Base-by-base conservation (phyloP, 2,329 filamentous ascomycete species). In the Epichloe scottii region DNA sequence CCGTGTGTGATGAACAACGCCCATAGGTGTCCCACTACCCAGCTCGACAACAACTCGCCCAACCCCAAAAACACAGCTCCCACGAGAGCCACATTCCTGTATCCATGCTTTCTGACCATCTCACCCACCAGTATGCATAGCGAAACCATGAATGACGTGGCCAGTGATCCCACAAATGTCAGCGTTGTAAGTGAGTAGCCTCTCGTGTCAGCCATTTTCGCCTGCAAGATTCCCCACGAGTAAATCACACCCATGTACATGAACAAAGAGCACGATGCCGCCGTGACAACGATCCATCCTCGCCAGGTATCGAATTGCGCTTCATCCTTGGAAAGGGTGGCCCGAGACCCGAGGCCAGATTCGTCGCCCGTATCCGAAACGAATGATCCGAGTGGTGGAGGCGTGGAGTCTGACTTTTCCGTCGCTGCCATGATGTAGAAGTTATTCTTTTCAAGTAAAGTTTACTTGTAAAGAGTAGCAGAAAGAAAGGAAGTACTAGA, bases 201-300 rank as follows among this genome's bases (percentile, higher is more conserved):
- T 1, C 54, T 56, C 11, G 58, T 55, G n/a, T 51, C 53, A 5
- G 60, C 57, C 8, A 62, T 53, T 21, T 55, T 48, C 14, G 58
- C 57, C 30, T 63, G 61, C 51, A 61, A 41, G 21, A 63, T 58
- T 15, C 59, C 60, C 60, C 59, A 62, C 0, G 58, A 61, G 51
- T 63, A 62, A 46, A 63, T 56, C 39, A 61, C 58, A 12, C 61
- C 61, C 49, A 62, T 57, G 51, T 61, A 62, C n/a, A 59, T 55
- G 42, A 62, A 62, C 17, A 62, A 53, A 1, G 57, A 57, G 45
- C 54, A 50, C 0, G 60, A 56, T 0, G 60, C 55, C 2, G 62
- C 62, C 6, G 54, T 47, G 3, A 61, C 62, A 15, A 62, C 57
- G 8, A 62, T 34, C 62, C 59, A 63, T 7, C 58, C 60, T 7